A percentile compares a stretch with the other conserved stretches of the same genome.
Evolutionary conservation across 1,139 yeast species (phyloP).

Genomic region (Sugiyamaella sp.): DNA sequence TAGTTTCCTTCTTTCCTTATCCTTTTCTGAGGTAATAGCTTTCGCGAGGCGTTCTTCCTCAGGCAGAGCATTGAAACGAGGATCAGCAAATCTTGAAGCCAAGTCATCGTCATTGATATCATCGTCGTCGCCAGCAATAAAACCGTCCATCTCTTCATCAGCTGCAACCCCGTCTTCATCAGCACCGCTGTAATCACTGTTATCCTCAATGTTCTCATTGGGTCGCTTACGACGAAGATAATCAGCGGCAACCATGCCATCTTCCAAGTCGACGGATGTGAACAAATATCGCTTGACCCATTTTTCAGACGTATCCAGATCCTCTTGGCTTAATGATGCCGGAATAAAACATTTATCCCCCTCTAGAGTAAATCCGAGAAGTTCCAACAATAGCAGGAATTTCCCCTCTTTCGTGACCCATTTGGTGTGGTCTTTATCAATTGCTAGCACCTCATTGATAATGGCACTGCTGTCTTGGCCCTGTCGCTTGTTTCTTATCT

Average conservation of each 20-base stretch:
- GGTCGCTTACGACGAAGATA: slow-evolving; percentile 29
- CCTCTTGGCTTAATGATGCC: slow-evolving; percentile 29
- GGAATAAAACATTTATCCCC: slow-evolving; percentile 28
- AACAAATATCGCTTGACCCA: slow-evolving; percentile 42
- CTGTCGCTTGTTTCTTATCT: slow-evolving; percentile 32
- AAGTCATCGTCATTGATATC: slow-evolving; percentile 28
- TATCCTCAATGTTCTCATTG: slow-evolving; percentile 20
- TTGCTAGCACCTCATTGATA: slow-evolving; percentile 15
- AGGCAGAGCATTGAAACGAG: slow-evolving; percentile 29
- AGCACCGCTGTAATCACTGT: slow-evolving; percentile 30
- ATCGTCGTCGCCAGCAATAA: slow-evolving; percentile 20
- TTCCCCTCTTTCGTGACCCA: slow-evolving; percentile 37
- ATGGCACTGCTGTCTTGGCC: slow-evolving; percentile 12
- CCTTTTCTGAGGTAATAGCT: slow-evolving; percentile 24
- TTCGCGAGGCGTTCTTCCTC: slow-evolving; percentile 28
- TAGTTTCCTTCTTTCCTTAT: slow-evolving; percentile 20
- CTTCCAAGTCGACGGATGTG: slow-evolving; percentile 47
- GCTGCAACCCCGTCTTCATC: slow-evolving; percentile 23
- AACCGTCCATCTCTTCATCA: slow-evolving; percentile 21
- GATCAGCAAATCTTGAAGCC: slow-evolving; percentile 25
- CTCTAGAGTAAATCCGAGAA: slow-evolving; percentile 33
- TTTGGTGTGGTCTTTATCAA: slow-evolving; percentile 22
- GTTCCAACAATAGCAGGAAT: slow-evolving; percentile 37
- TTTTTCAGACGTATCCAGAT: slow-evolving; percentile 34
- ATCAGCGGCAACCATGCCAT: slow-evolving; percentile 48